Evolutionary conservation across 257 asterid species (phyloP).

Genomic region (Ophiorrhiza pumila): DNA sequence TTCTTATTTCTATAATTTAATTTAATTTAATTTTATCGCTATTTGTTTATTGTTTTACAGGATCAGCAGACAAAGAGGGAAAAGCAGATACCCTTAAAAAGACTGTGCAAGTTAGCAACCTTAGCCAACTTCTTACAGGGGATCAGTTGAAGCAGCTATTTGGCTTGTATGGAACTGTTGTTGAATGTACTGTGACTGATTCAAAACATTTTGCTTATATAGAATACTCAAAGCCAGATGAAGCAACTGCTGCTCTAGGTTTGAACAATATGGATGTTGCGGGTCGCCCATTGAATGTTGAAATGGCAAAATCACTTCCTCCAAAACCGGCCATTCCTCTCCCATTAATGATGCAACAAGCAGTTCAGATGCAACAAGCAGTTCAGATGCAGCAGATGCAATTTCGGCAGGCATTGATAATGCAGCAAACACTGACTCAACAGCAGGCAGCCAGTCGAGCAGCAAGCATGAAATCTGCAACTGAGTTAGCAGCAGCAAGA

Average conservation of each 20-base stretch:
- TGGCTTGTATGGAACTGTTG: conserved; percentile 72
- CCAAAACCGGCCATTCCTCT: conserved; percentile 61
- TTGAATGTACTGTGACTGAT: conserved; percentile 81
- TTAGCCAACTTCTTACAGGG: conserved; percentile 79
- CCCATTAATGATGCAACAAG: conserved; percentile 91
- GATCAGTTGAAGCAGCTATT: conserved; percentile 98
- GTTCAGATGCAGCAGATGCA: conserved; percentile 99
- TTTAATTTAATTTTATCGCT: conserved; percentile 4
- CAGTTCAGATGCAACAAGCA: conserved; percentile 97
- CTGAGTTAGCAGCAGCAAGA: conserved; percentile 95
- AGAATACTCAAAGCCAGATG: conserved; percentile 87
- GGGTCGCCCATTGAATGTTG: conserved; percentile 94
- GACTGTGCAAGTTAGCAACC: conserved; percentile 94
- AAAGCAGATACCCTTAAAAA: conserved; percentile 61
- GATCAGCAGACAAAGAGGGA: conserved; percentile 52
- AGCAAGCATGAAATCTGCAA: conserved; percentile 95
- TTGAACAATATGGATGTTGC: conserved; percentile 94
- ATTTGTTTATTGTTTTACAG: no score
- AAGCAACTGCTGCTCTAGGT: conserved; percentile 84
- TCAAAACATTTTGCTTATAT: conserved; percentile 94
- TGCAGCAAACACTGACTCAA: conserved; percentile 86
- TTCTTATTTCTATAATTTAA: conserved; percentile 18
- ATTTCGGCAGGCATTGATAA: conserved; percentile 89
- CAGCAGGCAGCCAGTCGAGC: conserved; percentile 96
- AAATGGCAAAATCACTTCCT: conserved; percentile 96